Percentiles rank a stretch among this genome's conserved stretches.
These are phyloP conservation scores for Platanus orientalis DNA, from an alignment of 164 flowering plant species.

Conservation along the genomic window DNA sequence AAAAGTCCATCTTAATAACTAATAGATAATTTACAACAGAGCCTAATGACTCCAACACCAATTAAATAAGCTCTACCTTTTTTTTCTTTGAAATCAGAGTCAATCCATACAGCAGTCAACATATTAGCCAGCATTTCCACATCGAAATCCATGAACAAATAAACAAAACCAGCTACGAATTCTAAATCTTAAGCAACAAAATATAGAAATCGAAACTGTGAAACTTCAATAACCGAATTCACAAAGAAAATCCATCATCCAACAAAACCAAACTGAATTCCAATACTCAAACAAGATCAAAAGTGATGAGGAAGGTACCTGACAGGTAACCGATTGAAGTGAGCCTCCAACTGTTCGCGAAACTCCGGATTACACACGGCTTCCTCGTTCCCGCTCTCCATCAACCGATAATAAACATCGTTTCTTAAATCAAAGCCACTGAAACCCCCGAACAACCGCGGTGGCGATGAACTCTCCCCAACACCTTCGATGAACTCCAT, in stretches of 20 bases:
- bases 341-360: constrained; percentile 67
- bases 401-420: constrained; percentile 62
- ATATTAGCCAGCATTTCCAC: not conserved
- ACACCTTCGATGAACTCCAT: constrained; percentile 88
- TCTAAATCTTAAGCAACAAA: not conserved
- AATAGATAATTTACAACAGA: not conserved
- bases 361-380: constrained; percentile 59
- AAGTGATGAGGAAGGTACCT: constrained; percentile 38
- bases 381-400: constrained; percentile 65
- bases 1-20: not conserved
- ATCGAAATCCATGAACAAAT: not conserved
- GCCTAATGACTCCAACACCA: not conserved
- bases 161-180: not conserved
- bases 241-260: not conserved
- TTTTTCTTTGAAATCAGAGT: not conserved
- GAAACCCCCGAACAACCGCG: constrained; percentile 45
- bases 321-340: constrained; percentile 78
- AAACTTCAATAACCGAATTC: not conserved
- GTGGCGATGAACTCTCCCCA: constrained; percentile 94
- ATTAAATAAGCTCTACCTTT: not conserved
- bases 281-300: not conserved
- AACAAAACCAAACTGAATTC: not conserved
- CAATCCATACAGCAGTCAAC: not conserved
- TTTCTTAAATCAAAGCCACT: constrained; percentile 47
- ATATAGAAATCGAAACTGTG: not conserved